phyloP scores from a whole-genome alignment of 2,329 filamentous ascomycete species.

The Fusarium siculi region DNA sequence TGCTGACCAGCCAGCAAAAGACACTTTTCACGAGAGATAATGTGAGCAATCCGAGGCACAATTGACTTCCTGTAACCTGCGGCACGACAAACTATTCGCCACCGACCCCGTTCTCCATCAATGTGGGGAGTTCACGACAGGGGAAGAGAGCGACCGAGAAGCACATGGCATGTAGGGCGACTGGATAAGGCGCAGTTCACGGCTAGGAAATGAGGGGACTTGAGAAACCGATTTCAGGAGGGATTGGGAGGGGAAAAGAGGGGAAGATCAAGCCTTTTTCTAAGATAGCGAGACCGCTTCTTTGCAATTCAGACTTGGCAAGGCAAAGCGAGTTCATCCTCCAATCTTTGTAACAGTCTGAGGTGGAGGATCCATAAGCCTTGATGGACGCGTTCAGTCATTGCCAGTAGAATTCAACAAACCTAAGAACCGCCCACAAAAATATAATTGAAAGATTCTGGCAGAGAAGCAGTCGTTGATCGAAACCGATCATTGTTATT shows the following conservation, averaged over 20 bases:
- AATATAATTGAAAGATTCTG: background rate
- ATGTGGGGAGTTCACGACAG: conserved; percentile 37
- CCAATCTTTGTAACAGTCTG: background rate
- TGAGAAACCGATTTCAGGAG: conserved; percentile 12
- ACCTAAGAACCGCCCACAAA: background rate
- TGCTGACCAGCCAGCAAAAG: conserved; percentile 20
- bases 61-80: conserved; percentile 2
- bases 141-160: conserved; percentile 19
- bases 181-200: conserved; percentile 31
- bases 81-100: conserved; percentile 27
- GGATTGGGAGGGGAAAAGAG: conserved; percentile 21
- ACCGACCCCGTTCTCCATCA: conserved; percentile 27
- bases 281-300: background rate
- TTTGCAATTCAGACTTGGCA: background rate
- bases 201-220: conserved; percentile 12
- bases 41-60: conserved; percentile 7
- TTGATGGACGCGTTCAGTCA: background rate
- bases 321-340: background rate
- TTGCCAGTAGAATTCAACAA: background rate
- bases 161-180: conserved; percentile 23
- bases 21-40: conserved; percentile 3
- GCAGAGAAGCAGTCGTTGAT: background rate
- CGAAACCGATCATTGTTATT: conserved; percentile 7
- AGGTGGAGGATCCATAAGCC: background rate
- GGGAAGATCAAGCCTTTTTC: conserved; percentile 11